Evolutionary conservation across 1,284 basidiomycete genomes (phyloP), one percentile per base, ranked within the genome.

Genomic region (Coniferiporia sulphurascens): DNA sequence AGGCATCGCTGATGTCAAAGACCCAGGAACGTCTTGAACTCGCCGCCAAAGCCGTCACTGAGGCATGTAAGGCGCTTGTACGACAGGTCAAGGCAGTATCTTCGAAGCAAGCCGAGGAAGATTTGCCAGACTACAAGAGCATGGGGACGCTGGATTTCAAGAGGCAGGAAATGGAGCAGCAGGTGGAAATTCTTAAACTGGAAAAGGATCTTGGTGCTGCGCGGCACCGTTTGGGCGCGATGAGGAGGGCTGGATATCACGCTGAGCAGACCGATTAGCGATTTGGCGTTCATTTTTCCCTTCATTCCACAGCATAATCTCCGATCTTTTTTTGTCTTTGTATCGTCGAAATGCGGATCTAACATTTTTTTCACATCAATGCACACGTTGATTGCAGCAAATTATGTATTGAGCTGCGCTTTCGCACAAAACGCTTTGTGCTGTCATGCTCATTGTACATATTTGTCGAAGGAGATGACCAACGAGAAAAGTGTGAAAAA

Each of bases 111-210:
- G 74, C 70, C 43, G 83, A 88, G 66, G 88, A 93, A 57, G 94
- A 94, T 64, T 82, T 86, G 15, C 81, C 90, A 19, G 93, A 98
- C 74, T 98, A 95, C 76, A 89, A 90, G 73, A 85, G 85, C 62
- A 95, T 98, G 93, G 90, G 93, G 3, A 85, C 80, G 50, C 82
- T 98, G 71, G 96, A 99, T 75, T 98, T 98, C 85, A 99, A 99
- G 83, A 91, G 86, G 68, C 80, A 86, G 53, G 95, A 98, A 81
- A 98, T 99, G 95, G 96, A 99, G 76, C 94, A 97, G 72, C 96
- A 98, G 76, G 97, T 99, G 49, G 93, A 97, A 73, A 98, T 99
- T 65, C 79, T 99, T 65, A 95, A 90, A 71, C 76, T 98, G 67
- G 96, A 98, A 80, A 98, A 98, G 79, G 94, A 98, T 10, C 78